Evolutionary conservation across 257 asterid species (phyloP), one percentile per base, ranked within the genome.

Genomic region (Solanum appendiculatum): DNA sequence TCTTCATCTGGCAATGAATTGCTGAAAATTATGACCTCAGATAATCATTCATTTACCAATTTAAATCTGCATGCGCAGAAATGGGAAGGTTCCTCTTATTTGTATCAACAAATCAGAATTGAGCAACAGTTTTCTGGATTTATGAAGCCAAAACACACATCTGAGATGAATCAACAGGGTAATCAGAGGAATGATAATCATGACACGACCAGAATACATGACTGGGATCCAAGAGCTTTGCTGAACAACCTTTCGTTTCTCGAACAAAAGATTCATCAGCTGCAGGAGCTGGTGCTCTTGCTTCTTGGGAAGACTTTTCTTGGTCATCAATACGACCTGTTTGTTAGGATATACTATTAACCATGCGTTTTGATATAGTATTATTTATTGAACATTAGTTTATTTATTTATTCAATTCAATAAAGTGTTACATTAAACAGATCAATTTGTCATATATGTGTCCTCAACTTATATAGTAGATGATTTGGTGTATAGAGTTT

Each of bases 251-350:
- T 97, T 46, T 92, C 97, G 7, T 93, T 93, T 92, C 91, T 95
- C 84, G 99, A 97, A 90, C 90, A 92, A 69, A 97, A 94, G 91
- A 91, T 97, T 72, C 98, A 95, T 46, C 97, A 95, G 91, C 98
- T 97, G 86, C 98, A 93, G 84, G 96, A 95, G 87, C 58, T 95
- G 90, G 96, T 97, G 68, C 98, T 93, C 81, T 44, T 91, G 85
- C 89, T 97, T 40, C 90, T 91, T 60, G 93, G 90, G 37, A n/a
- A n/a, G n/a, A n/a, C n/a, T n/a, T n/a, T n/a, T n/a, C n/a, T n/a
- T n/a, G n/a, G n/a, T n/a, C n/a, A n/a, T n/a, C n/a, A n/a, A n/a
- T n/a, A n/a, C n/a, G n/a, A n/a, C n/a, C n/a, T n/a, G n/a, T n/a
- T n/a, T n/a, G n/a, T n/a, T n/a, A n/a, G n/a, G n/a, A n/a, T n/a